A percentile compares a stretch with the other conserved stretches of the same genome.
These are phyloP conservation scores for Fusarium brachygibbosum DNA, from an alignment of 2,329 filamentous ascomycete genomes.

Conservation along the genomic window DNA sequence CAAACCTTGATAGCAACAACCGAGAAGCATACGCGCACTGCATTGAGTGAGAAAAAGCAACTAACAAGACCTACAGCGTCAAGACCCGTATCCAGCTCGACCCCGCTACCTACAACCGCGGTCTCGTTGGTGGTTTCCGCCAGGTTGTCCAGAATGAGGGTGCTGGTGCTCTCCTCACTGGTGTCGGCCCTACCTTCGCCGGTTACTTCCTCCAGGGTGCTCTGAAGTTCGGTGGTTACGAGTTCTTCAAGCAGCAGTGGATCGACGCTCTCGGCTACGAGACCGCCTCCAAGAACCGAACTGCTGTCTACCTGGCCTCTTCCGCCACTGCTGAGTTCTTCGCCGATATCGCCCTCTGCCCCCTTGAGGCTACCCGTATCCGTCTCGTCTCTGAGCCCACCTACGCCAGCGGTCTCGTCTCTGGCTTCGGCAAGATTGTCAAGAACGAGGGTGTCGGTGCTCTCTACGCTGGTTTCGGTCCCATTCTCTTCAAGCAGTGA, in stretches of 20 bases:
- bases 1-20: slow-evolving; percentile 4
- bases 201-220: slow-evolving; percentile 96
- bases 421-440: slow-evolving; percentile 85
- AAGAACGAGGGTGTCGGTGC: slow-evolving; percentile 85
- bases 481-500: slow-evolving; percentile 75
- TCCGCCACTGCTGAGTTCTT: slow-evolving; percentile 76
- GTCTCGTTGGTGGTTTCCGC: slow-evolving; percentile 87
- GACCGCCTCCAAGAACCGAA: slow-evolving; percentile 82
- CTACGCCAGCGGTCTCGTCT: slow-evolving; percentile 83
- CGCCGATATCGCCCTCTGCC: slow-evolving; percentile 87
- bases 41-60: background rate
- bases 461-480: slow-evolving; percentile 93
- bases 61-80: slow-evolving; percentile 70
- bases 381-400: slow-evolving; percentile 90
- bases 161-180: slow-evolving; percentile 86
- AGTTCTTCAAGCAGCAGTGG: slow-evolving; percentile 94
- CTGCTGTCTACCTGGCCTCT: slow-evolving; percentile 82
- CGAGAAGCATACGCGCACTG: background rate
- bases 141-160: slow-evolving; percentile 88
- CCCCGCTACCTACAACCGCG: slow-evolving; percentile 88
- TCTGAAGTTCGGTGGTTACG: slow-evolving; percentile 95
- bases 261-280: slow-evolving; percentile 86
- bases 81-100: slow-evolving; percentile 97
- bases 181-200: slow-evolving; percentile 85
- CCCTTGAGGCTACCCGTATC: slow-evolving; percentile 92